Percentiles rank a stretch among this genome's conserved stretches.
Evolutionary conservation across 73 alveolate species (phyloP).

Genomic region (Paraurostyla sp.): DNA sequence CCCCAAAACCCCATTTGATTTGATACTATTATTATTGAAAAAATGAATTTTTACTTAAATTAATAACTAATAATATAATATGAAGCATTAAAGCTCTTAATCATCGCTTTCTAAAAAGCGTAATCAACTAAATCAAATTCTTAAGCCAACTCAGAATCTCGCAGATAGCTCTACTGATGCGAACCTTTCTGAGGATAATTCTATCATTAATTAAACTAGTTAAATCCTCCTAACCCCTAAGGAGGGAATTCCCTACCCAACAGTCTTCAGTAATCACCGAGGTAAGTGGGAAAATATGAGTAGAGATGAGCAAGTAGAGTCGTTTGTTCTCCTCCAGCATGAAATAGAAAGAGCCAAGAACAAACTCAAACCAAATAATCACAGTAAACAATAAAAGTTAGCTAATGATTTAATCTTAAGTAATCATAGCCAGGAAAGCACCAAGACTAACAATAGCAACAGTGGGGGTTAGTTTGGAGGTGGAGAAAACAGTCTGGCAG

Average conservation of each 20-base stretch:
- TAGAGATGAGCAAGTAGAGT: conserved; percentile 30
- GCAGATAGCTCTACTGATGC: no score
- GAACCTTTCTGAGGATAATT: not conserved
- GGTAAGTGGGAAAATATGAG: conserved; percentile 27
- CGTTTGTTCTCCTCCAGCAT: not conserved
- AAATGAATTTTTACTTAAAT: no score
- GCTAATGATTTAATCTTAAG: not conserved
- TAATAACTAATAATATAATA: no score
- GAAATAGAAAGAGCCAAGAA: conserved; percentile 8
- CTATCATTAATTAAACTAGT: not conserved
- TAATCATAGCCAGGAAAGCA: conserved; percentile 27
- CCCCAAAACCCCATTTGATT: no score
- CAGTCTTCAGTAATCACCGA: conserved; percentile 18
- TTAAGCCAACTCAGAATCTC: no score
- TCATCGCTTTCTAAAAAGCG: no score
- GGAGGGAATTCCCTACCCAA: conserved; percentile 32
- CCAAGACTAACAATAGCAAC: not conserved
- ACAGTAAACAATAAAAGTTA: not conserved
- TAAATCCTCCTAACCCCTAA: not conserved
- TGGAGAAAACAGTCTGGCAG: not conserved
- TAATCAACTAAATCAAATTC: no score
- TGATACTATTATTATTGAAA: no score
- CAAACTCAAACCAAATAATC: conserved; percentile 13
- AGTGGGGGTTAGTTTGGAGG: no score
- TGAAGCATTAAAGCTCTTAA: no score